Conservation (phyloP, 2,329 filamentous ascomycete species). For the Colletotrichum falcatum region DNA sequence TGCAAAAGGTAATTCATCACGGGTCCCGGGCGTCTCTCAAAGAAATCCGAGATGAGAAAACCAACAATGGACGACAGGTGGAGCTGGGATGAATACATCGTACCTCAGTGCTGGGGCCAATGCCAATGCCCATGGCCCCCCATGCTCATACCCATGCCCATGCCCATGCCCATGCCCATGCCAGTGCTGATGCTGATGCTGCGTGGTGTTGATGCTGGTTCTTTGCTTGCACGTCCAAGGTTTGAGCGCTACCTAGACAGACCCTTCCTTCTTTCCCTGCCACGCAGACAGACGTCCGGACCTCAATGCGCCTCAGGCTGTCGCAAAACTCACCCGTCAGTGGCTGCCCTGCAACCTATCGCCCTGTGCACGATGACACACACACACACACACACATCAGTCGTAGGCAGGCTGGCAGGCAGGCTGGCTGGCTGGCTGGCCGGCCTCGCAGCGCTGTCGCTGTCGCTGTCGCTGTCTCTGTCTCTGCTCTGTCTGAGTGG, state of each 20-base stretch:
- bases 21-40: background rate
- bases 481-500: background rate
- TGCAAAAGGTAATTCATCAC: background rate
- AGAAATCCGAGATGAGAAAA: background rate
- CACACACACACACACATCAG: background rate
- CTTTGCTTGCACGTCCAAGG: background rate
- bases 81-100: conserved; percentile 9
- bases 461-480: conserved; percentile 5
- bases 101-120: background rate
- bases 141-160: background rate
- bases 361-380: background rate
- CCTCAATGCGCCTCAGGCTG: conserved; percentile 8
- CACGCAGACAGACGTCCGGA: background rate
- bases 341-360: background rate
- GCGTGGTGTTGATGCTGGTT: background rate
- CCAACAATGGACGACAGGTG: conserved; percentile 28
- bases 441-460: background rate
- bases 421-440: conserved; percentile 3
- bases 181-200: too few species aligned
- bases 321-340: conserved; percentile 7
- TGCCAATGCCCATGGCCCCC: too few species aligned
- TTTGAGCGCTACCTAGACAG: conserved; percentile 24
- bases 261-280: conserved; percentile 1
- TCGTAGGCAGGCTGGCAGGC: conserved; percentile 6
- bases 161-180: too few species aligned